These are phyloP conservation scores for Oligophagozyma castellii DNA, from an alignment of 1,139 yeast genomes.

Conservation along the genomic window DNA sequence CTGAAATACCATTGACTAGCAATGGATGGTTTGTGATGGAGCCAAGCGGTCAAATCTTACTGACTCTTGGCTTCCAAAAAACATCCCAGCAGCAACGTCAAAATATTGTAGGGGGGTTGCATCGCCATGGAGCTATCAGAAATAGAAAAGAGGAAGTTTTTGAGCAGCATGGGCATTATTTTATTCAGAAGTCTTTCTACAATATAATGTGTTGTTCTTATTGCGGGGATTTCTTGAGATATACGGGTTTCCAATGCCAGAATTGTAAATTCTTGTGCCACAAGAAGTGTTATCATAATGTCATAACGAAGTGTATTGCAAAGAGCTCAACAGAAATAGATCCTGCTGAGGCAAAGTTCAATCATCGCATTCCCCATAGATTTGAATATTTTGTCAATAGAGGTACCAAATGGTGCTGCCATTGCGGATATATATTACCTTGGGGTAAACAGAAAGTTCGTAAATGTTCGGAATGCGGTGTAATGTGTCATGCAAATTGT, in stretches of 20 bases:
- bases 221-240: constrained; percentile 88
- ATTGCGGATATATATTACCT: constrained; percentile 91
- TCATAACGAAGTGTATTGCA: constrained; percentile 90
- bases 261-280: constrained; percentile 93
- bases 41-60: constrained; percentile 81
- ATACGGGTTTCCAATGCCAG: constrained; percentile 92
- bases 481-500: constrained; percentile 87
- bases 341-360: constrained; percentile 79
- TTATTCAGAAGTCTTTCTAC: constrained; percentile 89
- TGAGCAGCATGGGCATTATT: constrained; percentile 95
- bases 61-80: constrained; percentile 71
- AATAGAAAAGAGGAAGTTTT: constrained; percentile 89
- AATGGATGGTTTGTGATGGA: constrained; percentile 89
- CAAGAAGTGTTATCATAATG: constrained; percentile 84
- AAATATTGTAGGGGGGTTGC: constrained; percentile 43
- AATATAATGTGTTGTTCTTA: constrained; percentile 94
- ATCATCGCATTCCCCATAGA: constrained; percentile 93
- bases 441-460: constrained; percentile 93
- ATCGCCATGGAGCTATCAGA: constrained; percentile 97
- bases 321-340: constrained; percentile 76
- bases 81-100: constrained; percentile 35
- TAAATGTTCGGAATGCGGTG: constrained; percentile 89
- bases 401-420: constrained; percentile 99
- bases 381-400: constrained; percentile 82
- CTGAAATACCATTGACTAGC: constrained; percentile 25